Conservation (phyloP, 2,329 filamentous ascomycete genomes). For the Fusarium sp. region DNA sequence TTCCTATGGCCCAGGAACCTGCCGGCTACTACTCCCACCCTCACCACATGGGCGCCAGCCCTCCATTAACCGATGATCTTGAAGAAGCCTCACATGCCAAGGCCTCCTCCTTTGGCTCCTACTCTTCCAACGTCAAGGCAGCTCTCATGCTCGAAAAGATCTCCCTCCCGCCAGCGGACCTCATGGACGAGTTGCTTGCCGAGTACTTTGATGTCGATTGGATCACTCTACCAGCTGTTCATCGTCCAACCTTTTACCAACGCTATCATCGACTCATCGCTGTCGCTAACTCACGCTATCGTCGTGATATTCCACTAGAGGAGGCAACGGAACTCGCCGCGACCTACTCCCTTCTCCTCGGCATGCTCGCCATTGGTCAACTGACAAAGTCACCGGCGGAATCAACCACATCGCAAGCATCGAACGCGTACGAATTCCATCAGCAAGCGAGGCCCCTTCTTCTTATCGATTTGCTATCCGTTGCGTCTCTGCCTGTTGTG, state of each 20-base stretch:
- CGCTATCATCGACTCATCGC: conserved; percentile 45
- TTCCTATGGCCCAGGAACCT: conserved; percentile 35
- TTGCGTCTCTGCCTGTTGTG: conserved; percentile 37
- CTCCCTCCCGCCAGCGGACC: conserved; percentile 36
- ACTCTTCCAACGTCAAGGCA: conserved; percentile 44
- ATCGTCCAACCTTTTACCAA: conserved; percentile 40
- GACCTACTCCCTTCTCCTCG: conserved; percentile 40
- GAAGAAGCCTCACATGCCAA: conserved; percentile 37
- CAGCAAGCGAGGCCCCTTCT: conserved; percentile 40
- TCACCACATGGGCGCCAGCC: conserved; percentile 40
- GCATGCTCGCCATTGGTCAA: conserved; percentile 44
- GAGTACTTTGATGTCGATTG: conserved; percentile 45
- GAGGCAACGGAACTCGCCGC: conserved; percentile 44
- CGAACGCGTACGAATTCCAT: conserved; percentile 40
- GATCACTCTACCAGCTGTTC: conserved; percentile 41
- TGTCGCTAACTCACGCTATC: conserved; percentile 44
- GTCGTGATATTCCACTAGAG: conserved; percentile 43
- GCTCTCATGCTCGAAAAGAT: conserved; percentile 46
- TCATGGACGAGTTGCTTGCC: conserved; percentile 43
- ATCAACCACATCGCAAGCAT: conserved; percentile 4
- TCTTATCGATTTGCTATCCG: conserved; percentile 37
- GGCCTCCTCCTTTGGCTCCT: conserved; percentile 44
- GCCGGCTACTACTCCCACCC: conserved; percentile 32
- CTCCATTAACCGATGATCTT: conserved; percentile 44
- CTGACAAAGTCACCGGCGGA: conserved; percentile 27